Percentiles rank a stretch among this genome's conserved stretches.
Conservation (phyloP, 345 rosid species). For the Eucalyptus caleyi region DNA sequence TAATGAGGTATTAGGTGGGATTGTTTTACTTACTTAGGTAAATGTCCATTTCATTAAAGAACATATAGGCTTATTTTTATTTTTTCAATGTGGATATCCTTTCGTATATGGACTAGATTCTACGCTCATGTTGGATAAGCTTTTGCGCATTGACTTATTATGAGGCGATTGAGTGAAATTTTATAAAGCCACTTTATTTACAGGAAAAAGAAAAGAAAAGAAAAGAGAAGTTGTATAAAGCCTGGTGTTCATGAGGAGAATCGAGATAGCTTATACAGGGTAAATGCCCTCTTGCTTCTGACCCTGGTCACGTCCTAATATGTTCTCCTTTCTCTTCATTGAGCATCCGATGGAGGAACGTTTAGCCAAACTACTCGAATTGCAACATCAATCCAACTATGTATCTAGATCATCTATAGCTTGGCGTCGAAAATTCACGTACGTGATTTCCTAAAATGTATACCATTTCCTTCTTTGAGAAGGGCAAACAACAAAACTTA, state of each 20-base stretch:
- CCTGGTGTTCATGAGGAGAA: neutral
- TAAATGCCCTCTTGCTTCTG: neutral
- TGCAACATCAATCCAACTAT: accelerated
- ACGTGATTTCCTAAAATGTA: no score
- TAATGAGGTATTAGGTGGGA: neutral
- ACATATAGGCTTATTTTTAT: neutral
- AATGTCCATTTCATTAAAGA: neutral
- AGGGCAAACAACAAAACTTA: no score
- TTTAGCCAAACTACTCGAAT: accelerated
- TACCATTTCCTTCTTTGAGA: no score
- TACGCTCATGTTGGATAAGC: neutral
- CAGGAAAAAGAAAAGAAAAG: neutral
- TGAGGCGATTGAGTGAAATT: neutral
- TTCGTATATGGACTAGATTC: neutral
- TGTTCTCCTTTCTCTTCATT: neutral
- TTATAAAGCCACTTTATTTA: neutral
- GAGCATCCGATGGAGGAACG: neutral
- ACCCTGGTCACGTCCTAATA: neutral
- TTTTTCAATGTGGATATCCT: neutral
- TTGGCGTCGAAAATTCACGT: neutral
- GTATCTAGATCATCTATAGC: neutral
- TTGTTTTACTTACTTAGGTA: neutral
- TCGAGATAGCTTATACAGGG: neutral
- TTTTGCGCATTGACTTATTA: neutral
- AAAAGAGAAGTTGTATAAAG: neutral